Evolutionary conservation across 164 flowering plant genomes (phyloP).

Genomic region (Sextonia rubra): DNA sequence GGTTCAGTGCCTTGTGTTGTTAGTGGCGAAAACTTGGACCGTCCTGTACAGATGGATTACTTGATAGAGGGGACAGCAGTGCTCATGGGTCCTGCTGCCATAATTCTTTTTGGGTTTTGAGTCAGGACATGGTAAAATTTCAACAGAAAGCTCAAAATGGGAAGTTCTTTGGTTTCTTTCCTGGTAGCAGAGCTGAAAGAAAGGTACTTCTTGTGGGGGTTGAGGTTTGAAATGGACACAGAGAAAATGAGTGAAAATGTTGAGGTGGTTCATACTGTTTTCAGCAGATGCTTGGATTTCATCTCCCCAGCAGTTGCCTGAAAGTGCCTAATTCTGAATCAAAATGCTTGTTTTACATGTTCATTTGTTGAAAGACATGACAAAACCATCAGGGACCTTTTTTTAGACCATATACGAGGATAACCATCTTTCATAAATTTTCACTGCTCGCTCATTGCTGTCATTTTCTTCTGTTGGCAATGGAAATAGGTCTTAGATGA

Average conservation of each 20-base stretch:
- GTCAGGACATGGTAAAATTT: not conserved
- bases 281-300: not conserved
- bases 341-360: too few species aligned
- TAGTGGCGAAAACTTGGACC: not conserved
- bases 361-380: not conserved
- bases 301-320: not conserved
- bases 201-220: not conserved
- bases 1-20: not conserved
- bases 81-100: slow-evolving; percentile 77
- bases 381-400: too few species aligned
- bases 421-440: not conserved
- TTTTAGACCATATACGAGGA: not conserved
- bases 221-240: not conserved
- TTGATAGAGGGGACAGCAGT: slow-evolving; percentile 90
- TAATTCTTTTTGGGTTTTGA: slow-evolving; percentile 89
- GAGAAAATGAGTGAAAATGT: not conserved
- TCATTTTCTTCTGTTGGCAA: too few species aligned
- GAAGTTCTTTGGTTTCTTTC: not conserved
- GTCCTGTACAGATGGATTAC: slow-evolving; percentile 70
- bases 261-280: not conserved
- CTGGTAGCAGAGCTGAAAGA: not conserved
- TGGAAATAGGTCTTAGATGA: too few species aligned
- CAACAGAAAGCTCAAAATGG: not conserved
- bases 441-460: too few species aligned
- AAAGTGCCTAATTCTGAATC: not conserved